These are phyloP conservation scores for Rhizomucor miehei DNA, from an alignment of 371 early-diverging fungal genomes.

Conservation along the genomic window DNA sequence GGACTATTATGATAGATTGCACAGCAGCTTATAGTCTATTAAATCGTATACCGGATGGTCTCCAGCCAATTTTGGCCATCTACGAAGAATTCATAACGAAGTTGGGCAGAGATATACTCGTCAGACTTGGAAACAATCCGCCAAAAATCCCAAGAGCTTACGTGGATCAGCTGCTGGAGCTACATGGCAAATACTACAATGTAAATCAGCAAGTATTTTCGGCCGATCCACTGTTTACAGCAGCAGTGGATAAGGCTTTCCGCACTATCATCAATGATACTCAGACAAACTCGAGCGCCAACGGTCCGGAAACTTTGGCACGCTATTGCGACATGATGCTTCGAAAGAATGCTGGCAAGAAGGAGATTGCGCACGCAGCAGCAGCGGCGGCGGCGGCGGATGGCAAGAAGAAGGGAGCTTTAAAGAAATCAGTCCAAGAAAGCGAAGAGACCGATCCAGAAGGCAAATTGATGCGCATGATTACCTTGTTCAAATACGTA, in stretches of 20 bases:
- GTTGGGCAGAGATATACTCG: slow-evolving; percentile 58
- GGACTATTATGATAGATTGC: too few relatives aligned
- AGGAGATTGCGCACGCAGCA: slow-evolving; percentile 16
- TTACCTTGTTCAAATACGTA: slow-evolving; percentile 85
- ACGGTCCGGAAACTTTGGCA: slow-evolving; percentile 77
- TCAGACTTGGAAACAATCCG: slow-evolving; percentile 47
- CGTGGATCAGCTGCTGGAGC: slow-evolving; percentile 60
- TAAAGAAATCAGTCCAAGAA: slow-evolving; percentile 12
- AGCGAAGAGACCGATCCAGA: slow-evolving; percentile 52
- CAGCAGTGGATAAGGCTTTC: slow-evolving; percentile 85
- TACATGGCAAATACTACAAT: slow-evolving; percentile 64
- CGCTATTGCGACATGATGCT: slow-evolving; percentile 80
- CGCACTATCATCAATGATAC: slow-evolving; percentile 72
- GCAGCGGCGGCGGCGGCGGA: too few relatives aligned
- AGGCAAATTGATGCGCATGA: slow-evolving; percentile 50
- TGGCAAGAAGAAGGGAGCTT: slow-evolving; percentile 26
- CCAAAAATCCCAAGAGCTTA: slow-evolving; percentile 70
- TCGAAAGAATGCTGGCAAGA: slow-evolving; percentile 53
- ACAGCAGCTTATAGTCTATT: slow-evolving; percentile 69
- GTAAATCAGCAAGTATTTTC: slow-evolving; percentile 64
- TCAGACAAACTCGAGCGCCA: slow-evolving; percentile 42
- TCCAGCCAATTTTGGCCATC: slow-evolving; percentile 56
- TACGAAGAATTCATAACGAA: slow-evolving; percentile 65
- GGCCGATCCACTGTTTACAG: slow-evolving; percentile 69
- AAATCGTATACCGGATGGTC: slow-evolving; percentile 61